These are phyloP conservation scores for Cystobasidium slooffiae DNA, from an alignment of 1,284 basidiomycete species.

Conservation along the genomic window DNA sequence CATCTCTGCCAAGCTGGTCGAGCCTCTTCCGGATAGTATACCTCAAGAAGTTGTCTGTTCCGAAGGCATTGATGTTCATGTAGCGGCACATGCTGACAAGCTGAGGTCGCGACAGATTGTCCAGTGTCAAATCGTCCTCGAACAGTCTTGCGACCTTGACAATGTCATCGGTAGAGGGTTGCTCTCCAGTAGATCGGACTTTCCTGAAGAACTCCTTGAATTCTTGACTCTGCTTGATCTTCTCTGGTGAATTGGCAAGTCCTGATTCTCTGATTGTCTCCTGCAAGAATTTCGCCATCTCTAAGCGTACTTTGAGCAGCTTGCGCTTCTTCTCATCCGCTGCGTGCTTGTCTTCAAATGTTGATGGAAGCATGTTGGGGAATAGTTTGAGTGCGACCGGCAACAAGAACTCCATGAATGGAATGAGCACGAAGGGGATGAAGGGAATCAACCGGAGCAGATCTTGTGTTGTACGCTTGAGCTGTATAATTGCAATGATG, in stretches of 20 bases:
- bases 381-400: constrained; percentile 96
- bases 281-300: constrained; percentile 99
- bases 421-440: constrained; percentile 90
- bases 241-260: constrained; percentile 70
- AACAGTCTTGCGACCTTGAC: constrained; percentile 95
- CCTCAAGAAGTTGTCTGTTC: constrained; percentile 97
- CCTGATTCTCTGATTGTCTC: constrained; percentile 95
- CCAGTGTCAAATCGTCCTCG: constrained; percentile 94
- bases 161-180: constrained; percentile 83
- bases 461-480: constrained; percentile 91
- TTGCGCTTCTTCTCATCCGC: constrained; percentile 95
- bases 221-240: constrained; percentile 89
- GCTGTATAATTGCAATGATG: constrained; percentile 60
- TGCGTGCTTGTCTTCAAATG: constrained; percentile 92
- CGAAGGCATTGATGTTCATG: constrained; percentile 98
- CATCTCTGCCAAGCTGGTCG: constrained; percentile 83
- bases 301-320: constrained; percentile 87
- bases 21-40: constrained; percentile 88
- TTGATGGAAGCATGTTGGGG: constrained; percentile 98
- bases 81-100: constrained; percentile 96
- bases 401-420: constrained; percentile 97
- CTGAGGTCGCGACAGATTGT: constrained; percentile 96
- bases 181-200: constrained; percentile 92
- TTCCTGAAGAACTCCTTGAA: constrained; percentile 99
- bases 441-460: constrained; percentile 91